Evolutionary conservation across 2,329 filamentous ascomycete genomes (phyloP).

Genomic region (Alternaria panax): DNA sequence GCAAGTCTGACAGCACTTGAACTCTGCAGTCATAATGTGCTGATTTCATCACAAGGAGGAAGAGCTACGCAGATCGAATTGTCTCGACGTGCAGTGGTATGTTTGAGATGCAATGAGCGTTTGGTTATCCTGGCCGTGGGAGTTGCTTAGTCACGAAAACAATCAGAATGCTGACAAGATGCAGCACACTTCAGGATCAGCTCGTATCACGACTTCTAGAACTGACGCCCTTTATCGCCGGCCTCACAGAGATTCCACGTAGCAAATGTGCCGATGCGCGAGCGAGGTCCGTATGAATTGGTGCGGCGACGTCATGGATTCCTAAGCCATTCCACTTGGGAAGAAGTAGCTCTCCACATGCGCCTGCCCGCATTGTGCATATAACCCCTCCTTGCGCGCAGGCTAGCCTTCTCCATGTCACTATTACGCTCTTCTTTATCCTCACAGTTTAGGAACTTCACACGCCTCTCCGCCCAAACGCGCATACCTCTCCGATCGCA

Average conservation of each 20-base stretch:
- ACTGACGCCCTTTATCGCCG: neutral
- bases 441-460: constrained; percentile 23
- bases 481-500: constrained; percentile 17
- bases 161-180: neutral
- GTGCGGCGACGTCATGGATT: constrained; percentile 22
- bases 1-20: neutral
- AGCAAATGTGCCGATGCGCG: neutral
- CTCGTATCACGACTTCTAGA: neutral
- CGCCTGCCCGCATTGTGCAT: constrained; percentile 11
- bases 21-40: neutral
- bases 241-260: too few relatives aligned
- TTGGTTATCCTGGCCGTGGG: neutral
- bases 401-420: constrained; percentile 27
- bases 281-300: neutral
- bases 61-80: neutral
- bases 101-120: neutral
- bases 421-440: constrained; percentile 24
- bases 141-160: neutral
- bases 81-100: neutral
- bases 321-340: constrained; percentile 11
- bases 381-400: constrained; percentile 34
- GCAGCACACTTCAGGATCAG: neutral
- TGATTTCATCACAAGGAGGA: neutral
- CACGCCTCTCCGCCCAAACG: constrained; percentile 20
- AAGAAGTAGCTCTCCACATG: constrained; percentile 4